Percentiles rank a stretch among this genome's conserved stretches.
phyloP scores from a whole-genome alignment of 176 grass and related monocot species.

The Juncus effusus region DNA sequence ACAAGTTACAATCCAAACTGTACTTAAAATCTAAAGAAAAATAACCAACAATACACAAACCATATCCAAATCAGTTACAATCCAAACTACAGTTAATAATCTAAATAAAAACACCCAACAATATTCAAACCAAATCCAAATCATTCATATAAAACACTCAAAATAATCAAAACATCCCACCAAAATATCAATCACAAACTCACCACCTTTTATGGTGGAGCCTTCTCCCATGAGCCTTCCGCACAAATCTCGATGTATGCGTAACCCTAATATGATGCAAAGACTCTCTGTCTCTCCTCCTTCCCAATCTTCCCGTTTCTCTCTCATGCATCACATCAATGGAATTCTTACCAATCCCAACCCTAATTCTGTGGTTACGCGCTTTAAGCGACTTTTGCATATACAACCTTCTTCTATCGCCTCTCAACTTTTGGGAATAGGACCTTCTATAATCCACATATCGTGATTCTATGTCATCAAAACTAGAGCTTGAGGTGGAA shows the following conservation, averaged over 20 bases:
- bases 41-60: no score
- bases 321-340: conserved; percentile 14
- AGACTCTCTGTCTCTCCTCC: not conserved
- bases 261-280: conserved; percentile 42
- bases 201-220: conserved; percentile 27
- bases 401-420: conserved; percentile 25
- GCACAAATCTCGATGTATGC: conserved; percentile 43
- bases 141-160: no score
- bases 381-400: conserved; percentile 46
- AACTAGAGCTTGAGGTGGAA: conserved; percentile 21
- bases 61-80: no score
- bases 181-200: no score
- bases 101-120: no score
- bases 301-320: conserved; percentile 14
- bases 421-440: conserved; percentile 27
- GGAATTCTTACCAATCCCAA: conserved; percentile 30
- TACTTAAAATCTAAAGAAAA: no score
- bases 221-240: conserved; percentile 34
- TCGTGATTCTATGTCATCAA: not conserved
- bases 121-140: no score
- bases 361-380: conserved; percentile 23
- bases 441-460: conserved; percentile 13
- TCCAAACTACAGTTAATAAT: no score
- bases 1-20: no score
- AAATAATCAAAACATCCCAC: no score